phyloP scores from a whole-genome alignment of 768 basidiomycete genomes.

The Psilocybe sp. region DNA sequence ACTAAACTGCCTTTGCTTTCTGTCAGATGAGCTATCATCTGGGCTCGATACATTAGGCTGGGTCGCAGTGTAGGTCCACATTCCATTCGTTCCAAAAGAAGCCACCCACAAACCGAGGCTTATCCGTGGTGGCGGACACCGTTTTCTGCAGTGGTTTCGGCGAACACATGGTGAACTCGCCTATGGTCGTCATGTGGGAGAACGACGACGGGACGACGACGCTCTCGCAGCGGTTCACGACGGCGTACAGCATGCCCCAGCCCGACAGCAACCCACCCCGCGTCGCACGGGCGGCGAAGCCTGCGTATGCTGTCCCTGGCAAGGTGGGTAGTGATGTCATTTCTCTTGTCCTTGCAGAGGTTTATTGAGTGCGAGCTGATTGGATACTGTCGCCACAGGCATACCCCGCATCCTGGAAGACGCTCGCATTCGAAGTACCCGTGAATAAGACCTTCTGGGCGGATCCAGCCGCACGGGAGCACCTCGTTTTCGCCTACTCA shows the following conservation, averaged over 20 bases:
- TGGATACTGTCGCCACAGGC: slow-evolving; percentile 7
- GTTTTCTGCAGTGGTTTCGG: slow-evolving; percentile 62
- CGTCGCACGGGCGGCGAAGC: slow-evolving; percentile 35
- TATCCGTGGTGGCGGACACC: slow-evolving; percentile 20
- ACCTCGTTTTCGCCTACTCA: slow-evolving; percentile 41
- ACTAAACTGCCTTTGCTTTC: background rate
- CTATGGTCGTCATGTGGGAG: slow-evolving; percentile 56
- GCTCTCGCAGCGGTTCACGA: slow-evolving; percentile 55
- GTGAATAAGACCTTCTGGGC: slow-evolving; percentile 31
- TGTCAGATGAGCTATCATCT: slow-evolving; percentile 43
- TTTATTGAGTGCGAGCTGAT: background rate
- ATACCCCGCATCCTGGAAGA: slow-evolving; percentile 28
- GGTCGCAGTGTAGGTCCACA: slow-evolving; percentile 45
- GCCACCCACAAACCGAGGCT: slow-evolving; percentile 2
- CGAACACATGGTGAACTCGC: slow-evolving; percentile 41
- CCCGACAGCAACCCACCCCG: slow-evolving; percentile 43
- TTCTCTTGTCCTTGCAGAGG: background rate
- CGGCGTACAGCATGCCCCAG: slow-evolving; percentile 44
- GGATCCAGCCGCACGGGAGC: slow-evolving; percentile 22
- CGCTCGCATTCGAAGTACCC: slow-evolving; percentile 41
- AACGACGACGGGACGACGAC: slow-evolving; percentile 51
- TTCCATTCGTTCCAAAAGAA: background rate
- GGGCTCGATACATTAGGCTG: slow-evolving; percentile 42
- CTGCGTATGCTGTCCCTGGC: slow-evolving; percentile 29
- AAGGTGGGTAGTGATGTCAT: slow-evolving; percentile 9